Base-by-base conservation (phyloP, 1,284 basidiomycete genomes). In the Ustilago shanxiensis region DNA sequence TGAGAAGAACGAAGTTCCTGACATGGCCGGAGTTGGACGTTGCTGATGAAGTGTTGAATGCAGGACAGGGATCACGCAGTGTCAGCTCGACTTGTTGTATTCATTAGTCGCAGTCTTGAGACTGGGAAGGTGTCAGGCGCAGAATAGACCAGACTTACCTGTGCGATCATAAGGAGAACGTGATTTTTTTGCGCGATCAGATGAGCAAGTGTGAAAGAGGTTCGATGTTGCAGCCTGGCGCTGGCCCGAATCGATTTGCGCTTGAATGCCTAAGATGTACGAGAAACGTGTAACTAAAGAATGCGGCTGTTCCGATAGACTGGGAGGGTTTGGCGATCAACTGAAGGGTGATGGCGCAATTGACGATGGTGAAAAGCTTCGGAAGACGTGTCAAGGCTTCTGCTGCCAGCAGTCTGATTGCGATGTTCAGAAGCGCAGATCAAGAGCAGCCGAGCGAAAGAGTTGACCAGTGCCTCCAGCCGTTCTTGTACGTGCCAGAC, bases 1-100 rank as follows among this genome's bases (percentile, higher is more conserved):
- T 2, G 80, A 80, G 54, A 82, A 79, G 60, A 82, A 72, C 24
- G 72, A 71, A 51, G 54, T 55, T 44, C 60, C 70, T 39, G 72
- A 72, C 72, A 79, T 79, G 45, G 60, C 47, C 57, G 44, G 64
- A 41, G 69, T 57, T 2, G 73, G 69, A 44, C 73, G 69, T 55
- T 71, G 69, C 73, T 72, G 69, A 31, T 35, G 5, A 31, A 26
- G 11, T 28, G 22, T 49, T 14, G 47, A 22, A 9, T 9, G 6
- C 16, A 3, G 52, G n/a, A 26, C 33, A 54, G 11, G 22, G 29
- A n/a, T 11, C 8, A 16, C 10, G 28, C 13, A 28, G 47, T 13
- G 54, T 56, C 8, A 41, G 56, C n/a, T 2, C 3, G 41, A 7
- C 16, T n/a, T 28, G 45, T 39, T n/a, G 26, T 14, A 37, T 18